phyloP scores from a whole-genome alignment of 2,329 filamentous ascomycete species.

The Drechslerella dactyloides region DNA sequence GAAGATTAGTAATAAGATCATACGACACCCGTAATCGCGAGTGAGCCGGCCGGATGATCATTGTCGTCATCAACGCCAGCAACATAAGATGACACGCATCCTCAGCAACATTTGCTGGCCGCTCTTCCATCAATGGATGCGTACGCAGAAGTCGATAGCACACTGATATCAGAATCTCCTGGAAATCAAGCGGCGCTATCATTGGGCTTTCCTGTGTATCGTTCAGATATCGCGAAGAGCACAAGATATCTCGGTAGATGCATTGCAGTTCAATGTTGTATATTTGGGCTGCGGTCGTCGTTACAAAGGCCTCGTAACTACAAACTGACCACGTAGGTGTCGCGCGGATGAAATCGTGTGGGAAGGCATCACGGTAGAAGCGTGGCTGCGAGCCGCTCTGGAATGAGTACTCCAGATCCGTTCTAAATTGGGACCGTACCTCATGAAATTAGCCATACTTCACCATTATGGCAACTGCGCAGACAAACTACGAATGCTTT shows the following conservation, averaged over 20 bases:
- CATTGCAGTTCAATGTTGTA: slow-evolving; percentile 12
- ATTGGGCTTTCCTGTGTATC: background rate
- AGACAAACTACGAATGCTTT: no score
- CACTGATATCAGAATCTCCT: slow-evolving; percentile 30
- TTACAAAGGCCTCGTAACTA: slow-evolving; percentile 22
- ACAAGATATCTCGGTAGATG: slow-evolving; percentile 27
- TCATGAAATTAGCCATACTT: background rate
- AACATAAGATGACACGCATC: slow-evolving; percentile 22
- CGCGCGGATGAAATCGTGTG: slow-evolving; percentile 13
- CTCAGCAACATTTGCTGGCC: slow-evolving; percentile 1
- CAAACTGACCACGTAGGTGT: slow-evolving; percentile 12
- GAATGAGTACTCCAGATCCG: slow-evolving; percentile 37
- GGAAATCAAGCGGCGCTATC: slow-evolving; percentile 22
- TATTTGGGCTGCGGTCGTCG: slow-evolving; percentile 11
- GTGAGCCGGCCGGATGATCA: slow-evolving; percentile 21
- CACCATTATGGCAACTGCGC: no score
- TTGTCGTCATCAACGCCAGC: slow-evolving; percentile 22
- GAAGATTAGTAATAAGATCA: slow-evolving; percentile 7
- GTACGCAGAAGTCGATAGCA: slow-evolving; percentile 22
- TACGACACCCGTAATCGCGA: slow-evolving; percentile 10
- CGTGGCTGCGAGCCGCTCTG: slow-evolving; percentile 24
- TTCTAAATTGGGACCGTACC: slow-evolving; percentile 5
- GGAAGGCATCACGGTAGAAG: slow-evolving; percentile 43
- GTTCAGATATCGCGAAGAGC: slow-evolving; percentile 29
- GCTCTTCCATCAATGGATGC: slow-evolving; percentile 6